Evolutionary conservation across 1,139 yeast species (phyloP).

Genomic region (Petasospora fabianii): DNA sequence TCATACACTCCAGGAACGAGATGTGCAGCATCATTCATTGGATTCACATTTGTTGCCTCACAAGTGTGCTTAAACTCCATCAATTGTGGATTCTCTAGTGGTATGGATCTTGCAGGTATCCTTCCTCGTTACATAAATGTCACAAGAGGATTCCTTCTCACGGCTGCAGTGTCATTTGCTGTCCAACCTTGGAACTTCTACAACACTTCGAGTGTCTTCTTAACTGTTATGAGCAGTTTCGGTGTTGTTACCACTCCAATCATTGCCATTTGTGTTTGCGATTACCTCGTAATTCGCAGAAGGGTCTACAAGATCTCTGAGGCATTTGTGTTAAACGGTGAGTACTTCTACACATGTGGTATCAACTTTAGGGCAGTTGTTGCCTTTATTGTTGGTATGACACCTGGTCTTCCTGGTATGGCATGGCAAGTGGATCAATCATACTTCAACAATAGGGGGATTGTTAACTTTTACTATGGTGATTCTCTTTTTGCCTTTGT

Average conservation of each 20-base stretch:
- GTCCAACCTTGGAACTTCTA: constrained; percentile 37
- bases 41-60: constrained; percentile 3
- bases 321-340: constrained; percentile 35
- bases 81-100: constrained; percentile 10
- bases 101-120: constrained; percentile 37
- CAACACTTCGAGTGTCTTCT: constrained; percentile 33
- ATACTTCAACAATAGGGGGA: constrained; percentile 32
- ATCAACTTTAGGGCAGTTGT: constrained; percentile 41
- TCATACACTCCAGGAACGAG: constrained; percentile 7
- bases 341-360: constrained; percentile 38
- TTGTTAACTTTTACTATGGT: constrained; percentile 39
- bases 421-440: constrained; percentile 33
- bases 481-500: constrained; percentile 39
- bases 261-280: constrained; percentile 32
- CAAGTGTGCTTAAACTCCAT: constrained; percentile 10
- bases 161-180: constrained; percentile 33
- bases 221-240: constrained; percentile 34
- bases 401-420: constrained; percentile 44
- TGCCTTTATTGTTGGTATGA: constrained; percentile 38
- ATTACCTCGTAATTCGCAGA: constrained; percentile 29
- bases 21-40: constrained; percentile 10
- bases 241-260: constrained; percentile 33
- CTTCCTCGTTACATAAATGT: constrained; percentile 36
- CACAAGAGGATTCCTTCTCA: constrained; percentile 34
- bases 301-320: constrained; percentile 35